phyloP scores from a whole-genome alignment of 306 rosid species.

The Lathyrus oleraceus region DNA sequence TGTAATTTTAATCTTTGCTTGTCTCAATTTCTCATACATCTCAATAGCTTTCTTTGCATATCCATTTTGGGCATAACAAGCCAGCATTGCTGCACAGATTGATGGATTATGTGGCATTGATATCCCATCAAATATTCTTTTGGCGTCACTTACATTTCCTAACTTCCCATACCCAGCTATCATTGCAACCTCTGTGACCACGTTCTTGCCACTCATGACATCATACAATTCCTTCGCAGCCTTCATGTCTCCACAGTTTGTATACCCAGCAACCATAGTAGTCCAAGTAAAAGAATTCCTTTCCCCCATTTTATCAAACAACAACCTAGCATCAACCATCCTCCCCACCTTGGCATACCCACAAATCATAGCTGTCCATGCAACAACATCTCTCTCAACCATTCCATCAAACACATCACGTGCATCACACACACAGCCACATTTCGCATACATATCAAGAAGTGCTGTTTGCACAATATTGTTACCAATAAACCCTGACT shows the following conservation, averaged over 20 bases:
- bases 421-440: slow-evolving; percentile 55
- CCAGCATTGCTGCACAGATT: slow-evolving; percentile 72
- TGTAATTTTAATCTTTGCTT: slow-evolving; percentile 37
- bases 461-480: slow-evolving; percentile 62
- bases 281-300: slow-evolving; percentile 57
- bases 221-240: slow-evolving; percentile 61
- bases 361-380: slow-evolving; percentile 74
- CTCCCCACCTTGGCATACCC: slow-evolving; percentile 62
- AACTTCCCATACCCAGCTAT: slow-evolving; percentile 74
- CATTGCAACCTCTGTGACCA: slow-evolving; percentile 58
- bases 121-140: slow-evolving; percentile 52
- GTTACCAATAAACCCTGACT: slow-evolving; percentile 54
- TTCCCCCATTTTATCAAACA: slow-evolving; percentile 65
- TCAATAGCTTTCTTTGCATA: slow-evolving; percentile 66
- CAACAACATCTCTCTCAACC: slow-evolving; percentile 61
- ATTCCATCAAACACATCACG: slow-evolving; percentile 54
- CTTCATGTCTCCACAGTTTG: slow-evolving; percentile 63
- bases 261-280: slow-evolving; percentile 78
- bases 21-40: slow-evolving; percentile 51
- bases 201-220: slow-evolving; percentile 47
- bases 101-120: slow-evolving; percentile 35
- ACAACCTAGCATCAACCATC: slow-evolving; percentile 61
- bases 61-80: slow-evolving; percentile 77
- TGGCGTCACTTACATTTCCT: slow-evolving; percentile 53
- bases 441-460: slow-evolving; percentile 72